Conservation (phyloP, 345 rosid genomes). For the Bruguiera parviflora region DNA sequence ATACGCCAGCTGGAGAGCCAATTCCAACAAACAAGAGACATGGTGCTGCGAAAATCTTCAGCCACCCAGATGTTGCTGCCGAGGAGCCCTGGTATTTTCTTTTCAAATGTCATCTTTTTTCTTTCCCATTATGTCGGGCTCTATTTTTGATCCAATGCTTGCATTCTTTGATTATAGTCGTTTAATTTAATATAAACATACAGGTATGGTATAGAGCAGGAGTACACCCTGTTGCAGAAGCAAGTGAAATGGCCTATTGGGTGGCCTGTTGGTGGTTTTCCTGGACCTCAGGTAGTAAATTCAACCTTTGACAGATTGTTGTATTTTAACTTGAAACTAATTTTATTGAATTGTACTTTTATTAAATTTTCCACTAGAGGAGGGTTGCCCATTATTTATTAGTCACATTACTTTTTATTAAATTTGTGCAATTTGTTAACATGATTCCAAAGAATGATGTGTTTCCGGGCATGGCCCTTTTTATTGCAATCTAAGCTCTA, state of each 20-base stretch:
- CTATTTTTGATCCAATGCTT: background rate
- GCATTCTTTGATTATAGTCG: background rate
- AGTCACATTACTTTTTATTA: too few species aligned
- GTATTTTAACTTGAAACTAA: too few species aligned
- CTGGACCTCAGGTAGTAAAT: conserved; percentile 21
- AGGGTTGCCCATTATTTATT: too few species aligned
- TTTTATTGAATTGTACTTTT: too few species aligned
- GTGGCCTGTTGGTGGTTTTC: conserved; percentile 27
- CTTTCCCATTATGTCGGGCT: background rate
- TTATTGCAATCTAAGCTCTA: too few species aligned
- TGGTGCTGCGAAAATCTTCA: conserved; percentile 11
- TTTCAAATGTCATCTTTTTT: background rate
- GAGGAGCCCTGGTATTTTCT: conserved; percentile 3
- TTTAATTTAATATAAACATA: background rate
- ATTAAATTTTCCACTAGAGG: too few species aligned
- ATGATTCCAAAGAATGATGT: too few species aligned
- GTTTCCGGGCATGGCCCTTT: too few species aligned
- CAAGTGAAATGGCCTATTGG: conserved; percentile 24
- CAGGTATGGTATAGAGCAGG: conserved; percentile 29
- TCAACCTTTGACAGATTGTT: too few species aligned
- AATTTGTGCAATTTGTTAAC: too few species aligned
- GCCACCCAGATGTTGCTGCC: background rate
- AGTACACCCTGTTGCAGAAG: conserved; percentile 23
- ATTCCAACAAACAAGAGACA: conserved; percentile 15
- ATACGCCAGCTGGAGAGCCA: conserved; percentile 15